Evolutionary conservation across 192 early-diverging fungal species (phyloP), one percentile per base, ranked within the genome.

Genomic region (Lunasporangiospora selenospora): DNA sequence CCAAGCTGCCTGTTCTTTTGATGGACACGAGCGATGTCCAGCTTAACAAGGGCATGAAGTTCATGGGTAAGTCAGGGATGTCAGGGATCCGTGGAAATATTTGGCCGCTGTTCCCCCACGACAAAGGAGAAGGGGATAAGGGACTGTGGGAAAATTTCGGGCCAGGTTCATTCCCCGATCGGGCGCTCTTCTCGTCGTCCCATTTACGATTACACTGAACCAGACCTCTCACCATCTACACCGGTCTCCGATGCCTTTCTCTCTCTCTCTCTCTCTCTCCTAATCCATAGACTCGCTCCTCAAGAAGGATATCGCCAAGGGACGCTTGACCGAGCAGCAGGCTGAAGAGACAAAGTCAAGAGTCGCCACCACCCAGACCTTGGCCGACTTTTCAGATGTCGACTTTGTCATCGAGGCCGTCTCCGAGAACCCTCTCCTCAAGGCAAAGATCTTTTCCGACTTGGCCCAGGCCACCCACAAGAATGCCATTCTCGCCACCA

Each of bases 331-430:
- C 6, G 85, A 87, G 56, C 88, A 85, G 18, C 91, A 93, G 58
- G 85, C 85, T 24, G 60, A 82, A 18, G 80, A 84, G 24, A 83
- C 87, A 36, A 81, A 80, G 42, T 51, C 71, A 24, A 86, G 89
- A 10, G 88, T 97, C 55, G 78, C 76, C 13, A 80, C 89, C 26
- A 88, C 84, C 4, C 48, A 77, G 32, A 67, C 65, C 34, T 81
- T 96, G 58, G 65, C 75, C 23, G 85, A 82, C 44, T 88, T 98
- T 48, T 27, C 44, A 32, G 64, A 84, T 43, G 79, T 85, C 0
- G 94, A 97, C 77, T 92, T 97, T 80, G 89, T 91, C n/a, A 88
- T 99, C 64, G 97, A 99, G 75, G 95, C 95, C 0, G 90, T 93
- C 12, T 90, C 88, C 2, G 96, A 98, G 77, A 94, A 95, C 77